Percentiles rank a stretch among this genome's conserved stretches.
These are phyloP conservation scores for Colletotrichum eremochloae DNA, from an alignment of 2,329 filamentous ascomycete genomes.

Conservation along the genomic window DNA sequence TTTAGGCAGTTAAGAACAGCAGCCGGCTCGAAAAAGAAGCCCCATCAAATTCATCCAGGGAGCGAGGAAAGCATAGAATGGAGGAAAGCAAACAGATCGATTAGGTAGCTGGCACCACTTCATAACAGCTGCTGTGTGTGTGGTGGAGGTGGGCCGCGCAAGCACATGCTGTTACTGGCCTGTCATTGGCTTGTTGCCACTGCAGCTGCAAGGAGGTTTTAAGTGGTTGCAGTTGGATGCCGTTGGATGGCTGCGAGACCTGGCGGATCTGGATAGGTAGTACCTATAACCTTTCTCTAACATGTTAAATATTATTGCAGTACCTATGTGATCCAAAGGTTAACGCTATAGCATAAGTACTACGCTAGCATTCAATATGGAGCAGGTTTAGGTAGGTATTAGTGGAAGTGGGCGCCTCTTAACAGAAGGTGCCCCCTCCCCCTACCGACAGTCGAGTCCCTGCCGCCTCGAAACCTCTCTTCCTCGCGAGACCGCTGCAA, in stretches of 20 bases:
- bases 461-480: neutral
- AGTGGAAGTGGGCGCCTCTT: neutral
- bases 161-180: constrained; percentile 5
- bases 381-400: too few species aligned
- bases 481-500: constrained; percentile 19
- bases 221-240: constrained; percentile 38
- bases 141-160: neutral
- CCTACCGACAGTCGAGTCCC: neutral
- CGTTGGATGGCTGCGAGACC: neutral
- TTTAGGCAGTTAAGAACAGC: neutral
- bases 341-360: too few species aligned
- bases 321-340: too few species aligned
- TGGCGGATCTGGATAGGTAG: too few species aligned
- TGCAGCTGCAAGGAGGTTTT: constrained; percentile 36
- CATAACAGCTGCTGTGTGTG: constrained; percentile 5
- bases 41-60: neutral
- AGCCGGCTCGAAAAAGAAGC: neutral
- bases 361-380: too few species aligned
- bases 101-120: neutral
- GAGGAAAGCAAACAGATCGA: neutral
- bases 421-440: too few species aligned
- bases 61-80: neutral
- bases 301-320: too few species aligned
- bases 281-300: too few species aligned
- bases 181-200: constrained; percentile 23